These are phyloP conservation scores for Neofusicoccum laricinum DNA, from an alignment of 2,329 filamentous ascomycete genomes.

Conservation along the genomic window DNA sequence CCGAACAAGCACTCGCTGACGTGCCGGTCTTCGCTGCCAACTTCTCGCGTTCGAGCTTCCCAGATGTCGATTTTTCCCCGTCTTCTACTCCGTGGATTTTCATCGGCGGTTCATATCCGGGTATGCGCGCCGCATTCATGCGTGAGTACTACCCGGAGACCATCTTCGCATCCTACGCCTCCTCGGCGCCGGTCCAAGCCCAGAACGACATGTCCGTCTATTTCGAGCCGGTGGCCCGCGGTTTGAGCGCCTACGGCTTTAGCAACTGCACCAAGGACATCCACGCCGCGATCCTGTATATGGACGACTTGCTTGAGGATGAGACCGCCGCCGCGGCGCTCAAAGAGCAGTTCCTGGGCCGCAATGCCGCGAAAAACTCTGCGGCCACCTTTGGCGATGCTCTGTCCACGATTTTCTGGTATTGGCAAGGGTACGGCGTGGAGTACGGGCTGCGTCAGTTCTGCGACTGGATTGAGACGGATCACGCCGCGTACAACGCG, in stretches of 20 bases:
- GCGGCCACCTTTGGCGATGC: constrained; percentile 49
- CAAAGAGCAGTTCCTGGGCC: constrained; percentile 49
- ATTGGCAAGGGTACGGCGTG: constrained; percentile 46
- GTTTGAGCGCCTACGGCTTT: constrained; percentile 41
- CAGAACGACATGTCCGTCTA: constrained; percentile 50
- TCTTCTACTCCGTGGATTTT: constrained; percentile 38
- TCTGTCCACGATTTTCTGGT: constrained; percentile 38
- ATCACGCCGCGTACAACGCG: constrained; percentile 32
- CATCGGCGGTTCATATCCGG: constrained; percentile 37
- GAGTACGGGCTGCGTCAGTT: constrained; percentile 42
- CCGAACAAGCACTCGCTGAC: constrained; percentile 42
- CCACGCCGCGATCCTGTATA: constrained; percentile 47
- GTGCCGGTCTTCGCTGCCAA: constrained; percentile 39
- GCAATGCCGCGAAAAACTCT: constrained; percentile 44
- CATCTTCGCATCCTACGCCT: constrained; percentile 36
- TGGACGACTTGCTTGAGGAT: constrained; percentile 45
- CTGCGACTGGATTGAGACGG: constrained; percentile 48
- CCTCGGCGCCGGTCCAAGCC: constrained; percentile 44
- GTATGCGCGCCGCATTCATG: constrained; percentile 39
- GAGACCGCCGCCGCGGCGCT: constrained; percentile 23
- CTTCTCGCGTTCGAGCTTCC: constrained; percentile 34
- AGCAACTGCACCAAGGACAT: constrained; percentile 51
- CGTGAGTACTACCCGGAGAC: constrained; percentile 38
- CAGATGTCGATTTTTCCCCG: constrained; percentile 34
- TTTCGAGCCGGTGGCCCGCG: constrained; percentile 49